These are phyloP conservation scores for Falciphora oryzae DNA, from an alignment of 2,329 filamentous ascomycete species.

Conservation along the genomic window DNA sequence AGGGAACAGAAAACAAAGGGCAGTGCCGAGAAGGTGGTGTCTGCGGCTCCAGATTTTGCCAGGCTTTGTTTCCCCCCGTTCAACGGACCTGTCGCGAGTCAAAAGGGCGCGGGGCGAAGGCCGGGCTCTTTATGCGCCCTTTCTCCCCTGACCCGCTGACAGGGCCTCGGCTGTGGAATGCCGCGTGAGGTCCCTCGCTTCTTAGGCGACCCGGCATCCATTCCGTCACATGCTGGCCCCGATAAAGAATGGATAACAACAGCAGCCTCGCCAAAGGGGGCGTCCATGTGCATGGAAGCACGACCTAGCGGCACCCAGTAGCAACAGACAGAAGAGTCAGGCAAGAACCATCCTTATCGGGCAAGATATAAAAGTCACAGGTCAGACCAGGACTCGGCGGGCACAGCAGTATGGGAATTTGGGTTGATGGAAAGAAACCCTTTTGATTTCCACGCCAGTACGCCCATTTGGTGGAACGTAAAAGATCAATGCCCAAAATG, in stretches of 20 bases:
- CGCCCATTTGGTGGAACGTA: not conserved
- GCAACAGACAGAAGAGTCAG: not conserved
- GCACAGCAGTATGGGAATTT: not conserved
- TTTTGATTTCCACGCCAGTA: not conserved
- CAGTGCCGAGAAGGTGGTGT: not conserved
- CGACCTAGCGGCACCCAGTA: too few species aligned
- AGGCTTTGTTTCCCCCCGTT: not conserved
- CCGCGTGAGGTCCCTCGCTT: not conserved
- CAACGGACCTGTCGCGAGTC: not conserved
- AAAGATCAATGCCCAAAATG: conserved; percentile 2
- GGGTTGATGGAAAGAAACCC: not conserved
- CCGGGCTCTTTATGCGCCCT: not conserved
- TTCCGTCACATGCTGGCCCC: not conserved
- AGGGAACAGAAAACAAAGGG: not conserved
- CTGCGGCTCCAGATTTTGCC: not conserved
- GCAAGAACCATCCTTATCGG: not conserved
- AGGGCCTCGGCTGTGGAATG: not conserved
- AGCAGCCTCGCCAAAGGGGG: too few species aligned
- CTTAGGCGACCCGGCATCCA: too few species aligned
- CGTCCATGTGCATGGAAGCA: too few species aligned
- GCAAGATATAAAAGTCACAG: not conserved
- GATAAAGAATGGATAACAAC: not conserved
- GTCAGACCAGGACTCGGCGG: not conserved
- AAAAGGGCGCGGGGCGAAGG: not conserved
- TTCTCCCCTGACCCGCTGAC: not conserved